These are phyloP conservation scores for Salix caprea DNA, from an alignment of 345 rosid species.

Conservation along the genomic window DNA sequence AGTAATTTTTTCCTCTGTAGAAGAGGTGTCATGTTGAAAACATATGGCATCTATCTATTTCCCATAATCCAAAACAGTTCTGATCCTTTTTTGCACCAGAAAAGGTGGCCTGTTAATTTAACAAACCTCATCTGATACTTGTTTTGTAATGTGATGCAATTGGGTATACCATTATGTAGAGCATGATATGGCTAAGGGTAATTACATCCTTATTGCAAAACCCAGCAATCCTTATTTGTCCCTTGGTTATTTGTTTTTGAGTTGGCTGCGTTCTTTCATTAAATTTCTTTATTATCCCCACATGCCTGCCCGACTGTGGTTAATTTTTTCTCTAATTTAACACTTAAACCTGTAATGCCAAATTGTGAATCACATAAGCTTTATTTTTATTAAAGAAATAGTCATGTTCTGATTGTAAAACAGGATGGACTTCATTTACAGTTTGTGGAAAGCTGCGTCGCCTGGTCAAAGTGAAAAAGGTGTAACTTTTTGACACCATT, in stretches of 20 bases:
- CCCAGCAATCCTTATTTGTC: background rate
- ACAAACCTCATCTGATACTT: background rate
- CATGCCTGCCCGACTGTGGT: background rate
- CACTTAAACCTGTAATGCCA: background rate
- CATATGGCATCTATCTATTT: background rate
- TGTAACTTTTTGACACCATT: slow-evolving; percentile 11
- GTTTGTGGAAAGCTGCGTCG: slow-evolving; percentile 96
- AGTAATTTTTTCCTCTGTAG: too few species aligned
- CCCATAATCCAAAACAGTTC: background rate
- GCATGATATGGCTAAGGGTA: too few species aligned
- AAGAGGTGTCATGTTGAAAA: background rate
- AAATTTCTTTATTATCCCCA: background rate
- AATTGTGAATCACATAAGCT: background rate
- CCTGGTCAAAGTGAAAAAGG: slow-evolving; percentile 88
- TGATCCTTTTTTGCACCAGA: background rate
- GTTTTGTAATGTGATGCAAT: background rate
- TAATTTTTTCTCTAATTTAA: background rate
- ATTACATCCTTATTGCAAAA: too few species aligned
- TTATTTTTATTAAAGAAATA: slow-evolving; percentile 6
- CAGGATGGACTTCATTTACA: slow-evolving; percentile 97
- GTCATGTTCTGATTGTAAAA: slow-evolving; percentile 9
- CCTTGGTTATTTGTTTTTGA: background rate
- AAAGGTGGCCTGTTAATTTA: background rate
- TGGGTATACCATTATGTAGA: background rate
- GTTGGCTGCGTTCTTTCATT: background rate